Evolutionary conservation across 2,329 filamentous ascomycete species (phyloP).

Genomic region (Fusarium kyushuense): DNA sequence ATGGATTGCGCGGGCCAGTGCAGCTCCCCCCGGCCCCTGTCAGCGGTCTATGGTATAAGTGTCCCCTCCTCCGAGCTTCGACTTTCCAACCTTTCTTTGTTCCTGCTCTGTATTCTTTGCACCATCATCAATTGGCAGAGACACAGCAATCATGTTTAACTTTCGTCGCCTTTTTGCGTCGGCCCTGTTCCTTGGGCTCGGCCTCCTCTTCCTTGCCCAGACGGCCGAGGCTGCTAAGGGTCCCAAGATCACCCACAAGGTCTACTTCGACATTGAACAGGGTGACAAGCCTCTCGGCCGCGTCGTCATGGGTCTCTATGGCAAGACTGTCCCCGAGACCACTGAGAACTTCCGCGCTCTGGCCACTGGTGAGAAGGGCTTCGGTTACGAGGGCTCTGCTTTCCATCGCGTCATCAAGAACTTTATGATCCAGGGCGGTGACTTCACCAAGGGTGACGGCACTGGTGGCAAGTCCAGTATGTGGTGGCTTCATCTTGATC

Average conservation of each 20-base stretch:
- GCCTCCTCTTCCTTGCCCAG: constrained; percentile 81
- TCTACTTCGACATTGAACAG: constrained; percentile 86
- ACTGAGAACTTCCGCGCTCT: constrained; percentile 81
- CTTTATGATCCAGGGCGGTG: constrained; percentile 93
- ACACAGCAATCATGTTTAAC: constrained; percentile 74
- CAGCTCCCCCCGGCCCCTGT: constrained; percentile 33
- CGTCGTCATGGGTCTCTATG: constrained; percentile 85
- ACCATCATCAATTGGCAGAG: constrained; percentile 33
- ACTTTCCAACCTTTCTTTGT: constrained; percentile 26
- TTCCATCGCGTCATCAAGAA: constrained; percentile 93
- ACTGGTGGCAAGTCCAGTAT: constrained; percentile 87
- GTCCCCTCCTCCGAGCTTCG: constrained; percentile 38
- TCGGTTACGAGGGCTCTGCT: constrained; percentile 81
- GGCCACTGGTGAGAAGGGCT: constrained; percentile 87
- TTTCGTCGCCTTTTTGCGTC: constrained; percentile 77
- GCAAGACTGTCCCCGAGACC: constrained; percentile 86
- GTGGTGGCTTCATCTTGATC: constrained; percentile 49
- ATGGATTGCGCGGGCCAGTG: constrained; percentile 28
- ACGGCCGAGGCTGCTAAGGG: constrained; percentile 82
- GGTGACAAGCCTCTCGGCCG: constrained; percentile 80
- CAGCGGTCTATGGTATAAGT: constrained; percentile 44
- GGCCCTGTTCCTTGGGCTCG: constrained; percentile 80
- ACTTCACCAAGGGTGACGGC: constrained; percentile 86
- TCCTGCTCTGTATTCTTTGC: constrained; percentile 26
- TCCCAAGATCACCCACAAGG: constrained; percentile 95